Percentiles rank a stretch among this genome's conserved stretches.
Conservation (phyloP, 1,284 basidiomycete species). For the Chalciporus sp. region DNA sequence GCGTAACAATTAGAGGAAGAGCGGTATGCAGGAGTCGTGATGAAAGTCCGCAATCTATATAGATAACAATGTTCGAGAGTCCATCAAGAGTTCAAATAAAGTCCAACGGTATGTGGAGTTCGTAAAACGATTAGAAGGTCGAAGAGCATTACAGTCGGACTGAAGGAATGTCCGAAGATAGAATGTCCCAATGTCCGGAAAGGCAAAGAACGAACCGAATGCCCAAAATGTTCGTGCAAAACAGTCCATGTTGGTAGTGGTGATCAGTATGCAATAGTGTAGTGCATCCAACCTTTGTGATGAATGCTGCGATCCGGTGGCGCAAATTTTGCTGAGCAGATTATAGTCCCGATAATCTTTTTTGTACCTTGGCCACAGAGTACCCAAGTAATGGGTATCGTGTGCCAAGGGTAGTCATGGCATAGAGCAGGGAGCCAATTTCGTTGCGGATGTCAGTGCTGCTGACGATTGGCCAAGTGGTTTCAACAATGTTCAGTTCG, state of each 20-base stretch:
- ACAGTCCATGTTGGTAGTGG: conserved; percentile 14
- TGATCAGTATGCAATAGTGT: neutral
- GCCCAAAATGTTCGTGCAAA: conserved; percentile 5
- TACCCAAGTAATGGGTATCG: conserved; percentile 64
- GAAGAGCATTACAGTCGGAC: conserved; percentile 11
- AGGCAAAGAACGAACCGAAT: conserved; percentile 1
- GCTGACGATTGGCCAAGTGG: conserved; percentile 60
- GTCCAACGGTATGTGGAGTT: conserved; percentile 25
- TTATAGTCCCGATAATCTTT: conserved; percentile 43
- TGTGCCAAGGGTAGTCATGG: conserved; percentile 60
- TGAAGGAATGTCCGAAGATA: conserved; percentile 7
- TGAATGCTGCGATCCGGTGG: neutral
- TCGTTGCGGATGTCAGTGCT: conserved; percentile 60
- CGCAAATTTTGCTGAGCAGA: conserved; percentile 2
- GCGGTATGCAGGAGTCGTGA: conserved; percentile 15
- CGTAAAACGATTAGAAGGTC: conserved; percentile 22
- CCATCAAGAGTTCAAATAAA: conserved; percentile 8
- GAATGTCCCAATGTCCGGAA: conserved; percentile 12
- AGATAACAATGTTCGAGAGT: conserved; percentile 17
- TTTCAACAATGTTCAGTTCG: conserved; percentile 60
- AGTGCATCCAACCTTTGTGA: neutral
- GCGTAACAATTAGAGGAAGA: conserved; percentile 29
- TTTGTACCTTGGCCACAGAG: conserved; percentile 45
- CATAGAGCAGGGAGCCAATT: conserved; percentile 59
- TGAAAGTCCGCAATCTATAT: conserved; percentile 26